phyloP scores from a whole-genome alignment of 2,329 filamentous ascomycete genomes.

The Aureobasidium namibiae region DNA sequence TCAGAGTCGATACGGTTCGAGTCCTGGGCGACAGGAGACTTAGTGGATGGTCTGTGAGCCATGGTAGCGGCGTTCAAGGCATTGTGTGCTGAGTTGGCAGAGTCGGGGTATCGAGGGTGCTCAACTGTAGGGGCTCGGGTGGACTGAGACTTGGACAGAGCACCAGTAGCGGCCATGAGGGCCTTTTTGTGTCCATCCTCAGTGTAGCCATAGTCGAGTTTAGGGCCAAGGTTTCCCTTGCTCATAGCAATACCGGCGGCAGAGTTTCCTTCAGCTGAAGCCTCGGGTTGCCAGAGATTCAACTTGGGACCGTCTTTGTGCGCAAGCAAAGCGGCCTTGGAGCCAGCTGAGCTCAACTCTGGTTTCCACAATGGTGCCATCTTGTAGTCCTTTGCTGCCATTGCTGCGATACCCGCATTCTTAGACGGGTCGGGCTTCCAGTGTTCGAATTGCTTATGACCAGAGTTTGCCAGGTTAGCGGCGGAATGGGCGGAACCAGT shows the following conservation, averaged over 20 bases:
- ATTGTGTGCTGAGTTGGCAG: constrained; percentile 54
- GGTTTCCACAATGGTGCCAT: constrained; percentile 56
- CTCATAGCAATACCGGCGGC: constrained; percentile 62
- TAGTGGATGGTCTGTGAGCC: constrained; percentile 46
- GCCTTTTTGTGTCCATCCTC: constrained; percentile 54
- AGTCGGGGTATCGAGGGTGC: constrained; percentile 43
- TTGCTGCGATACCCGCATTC: constrained; percentile 51
- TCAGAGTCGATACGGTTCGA: constrained; percentile 32
- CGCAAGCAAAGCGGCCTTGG: constrained; percentile 67
- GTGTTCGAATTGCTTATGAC: constrained; percentile 55
- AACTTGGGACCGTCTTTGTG: constrained; percentile 44
- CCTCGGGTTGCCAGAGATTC: constrained; percentile 44
- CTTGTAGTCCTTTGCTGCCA: constrained; percentile 53
- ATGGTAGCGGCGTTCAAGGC: constrained; percentile 66
- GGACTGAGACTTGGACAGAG: constrained; percentile 60
- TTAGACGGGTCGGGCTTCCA: constrained; percentile 59
- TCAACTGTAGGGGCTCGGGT: constrained; percentile 48
- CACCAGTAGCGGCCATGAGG: constrained; percentile 66
- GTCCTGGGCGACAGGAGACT: background rate
- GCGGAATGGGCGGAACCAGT: constrained; percentile 62
- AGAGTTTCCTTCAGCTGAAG: constrained; percentile 51
- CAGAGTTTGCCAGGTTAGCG: constrained; percentile 64
- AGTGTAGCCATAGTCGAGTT: constrained; percentile 39
- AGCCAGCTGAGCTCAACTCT: constrained; percentile 55
- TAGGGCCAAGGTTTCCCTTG: constrained; percentile 39